A percentile compares a stretch with the other conserved stretches of the same genome.
Conservation (phyloP, 164 flowering plant species). For the Nymphaea thermarum region DNA sequence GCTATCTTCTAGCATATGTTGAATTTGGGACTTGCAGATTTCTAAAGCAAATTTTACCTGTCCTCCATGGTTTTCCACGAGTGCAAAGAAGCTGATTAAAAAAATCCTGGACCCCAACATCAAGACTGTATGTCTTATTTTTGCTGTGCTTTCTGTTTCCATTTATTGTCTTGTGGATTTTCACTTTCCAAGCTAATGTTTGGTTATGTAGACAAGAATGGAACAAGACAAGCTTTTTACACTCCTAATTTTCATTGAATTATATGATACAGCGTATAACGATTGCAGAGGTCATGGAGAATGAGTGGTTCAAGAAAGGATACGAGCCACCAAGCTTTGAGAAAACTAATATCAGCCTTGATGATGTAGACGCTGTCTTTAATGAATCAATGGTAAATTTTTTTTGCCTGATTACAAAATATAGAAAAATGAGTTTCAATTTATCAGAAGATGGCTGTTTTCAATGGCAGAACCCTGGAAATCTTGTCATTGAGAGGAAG, state of each 20-base stretch:
- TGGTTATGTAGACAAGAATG: no score
- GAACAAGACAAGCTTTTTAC: no score
- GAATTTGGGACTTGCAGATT: slow-evolving; percentile 34
- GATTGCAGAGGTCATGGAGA: slow-evolving; percentile 71
- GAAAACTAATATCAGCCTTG: slow-evolving; percentile 48
- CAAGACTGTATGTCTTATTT: slow-evolving; percentile 34
- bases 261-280: slow-evolving; percentile 55
- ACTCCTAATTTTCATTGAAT: no score
- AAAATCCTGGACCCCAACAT: slow-evolving; percentile 88
- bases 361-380: slow-evolving; percentile 72
- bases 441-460: not conserved
- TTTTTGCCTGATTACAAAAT: not conserved
- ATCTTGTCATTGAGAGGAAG: slow-evolving; percentile 82
- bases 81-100: slow-evolving; percentile 80
- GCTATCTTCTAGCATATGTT: no score
- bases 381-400: slow-evolving; percentile 50
- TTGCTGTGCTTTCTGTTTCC: not conserved
- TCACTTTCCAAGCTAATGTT: no score
- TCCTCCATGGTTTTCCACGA: slow-evolving; percentile 91
- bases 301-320: slow-evolving; percentile 98
- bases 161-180: no score
- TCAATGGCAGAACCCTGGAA: slow-evolving; percentile 36
- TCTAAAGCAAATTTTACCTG: slow-evolving; percentile 75
- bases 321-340: slow-evolving; percentile 72
- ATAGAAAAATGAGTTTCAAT: not conserved